Base-by-base conservation (phyloP, 345 rosid species). In the Durio zibethinus region DNA sequence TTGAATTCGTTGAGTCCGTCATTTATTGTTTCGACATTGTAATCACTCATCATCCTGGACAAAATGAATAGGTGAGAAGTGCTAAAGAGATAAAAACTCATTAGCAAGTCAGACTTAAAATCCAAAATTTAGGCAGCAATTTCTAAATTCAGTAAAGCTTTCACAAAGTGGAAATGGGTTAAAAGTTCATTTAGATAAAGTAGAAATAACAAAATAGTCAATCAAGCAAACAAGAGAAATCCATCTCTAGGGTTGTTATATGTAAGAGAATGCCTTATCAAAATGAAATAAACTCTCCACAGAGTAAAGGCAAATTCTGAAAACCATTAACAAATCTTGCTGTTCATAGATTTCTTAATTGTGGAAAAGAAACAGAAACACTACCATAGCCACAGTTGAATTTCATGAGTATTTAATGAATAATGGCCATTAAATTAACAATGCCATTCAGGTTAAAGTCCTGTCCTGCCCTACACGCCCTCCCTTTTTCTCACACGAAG, bases 11-110 rank as follows among this genome's bases (percentile, higher is more conserved):
- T 88, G 76, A 91, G 91, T 25, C 95, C 89, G 70, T 91, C 93
- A 64, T 91, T 89, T 79, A 91, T 87, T 23, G 87, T 88, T 87
- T 91, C 93, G 82, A 89, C 93, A 66, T 76, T 80, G 86, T 91
- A 89, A 80, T 91, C 91, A 73, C 91, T 91, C 95, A 89, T 91
- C 95, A 89, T 91, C 89, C 95, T 91, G 89, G 36, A 83, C 10
- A 66, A 76, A 72, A 74, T 16, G 61, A 75, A 53, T n/a, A 85
- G n/a, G 20, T 61, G 75, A 77, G 33, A 72, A 76, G 23, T 66
- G 59, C 18, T 56, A 77, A 36, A 71, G 8, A 40, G 45, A 64
- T 23, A 48, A 47, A 69, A 69, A 16, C 36, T 29, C 57, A 69
- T 25, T 10, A 45, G 57, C 38, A 27, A 29, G n/a, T 68, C 14